Base-by-base conservation (phyloP, 495 filamentous ascomycete species). In the Penicillium manginii region DNA sequence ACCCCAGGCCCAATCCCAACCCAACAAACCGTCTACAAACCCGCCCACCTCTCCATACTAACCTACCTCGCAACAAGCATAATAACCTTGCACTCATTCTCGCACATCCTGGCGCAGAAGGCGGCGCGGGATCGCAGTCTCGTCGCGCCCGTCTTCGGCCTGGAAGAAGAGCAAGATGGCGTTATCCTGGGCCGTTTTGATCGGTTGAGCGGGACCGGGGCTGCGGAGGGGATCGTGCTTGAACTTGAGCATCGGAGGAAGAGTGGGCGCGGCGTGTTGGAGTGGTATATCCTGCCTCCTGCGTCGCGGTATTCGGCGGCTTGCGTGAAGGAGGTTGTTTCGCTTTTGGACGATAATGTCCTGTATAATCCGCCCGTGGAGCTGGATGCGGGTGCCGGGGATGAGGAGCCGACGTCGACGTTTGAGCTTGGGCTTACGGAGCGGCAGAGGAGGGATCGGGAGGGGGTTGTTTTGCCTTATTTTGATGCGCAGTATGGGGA, bases 351-450 rank as follows among this genome's bases (percentile, higher is more conserved):
- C 40, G 91, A 96, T 56, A 89, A 96, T 71, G 86, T 89, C 3
- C 66, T 82, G 29, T 94, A 88, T 71, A 78, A 80, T 14, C 66
- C 81, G 8, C 76, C 77, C 1, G 71, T 79, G 65, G 76, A 73
- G 42, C 58, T 52, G 31, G 65, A 63, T 52, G 66, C 46, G 14
- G 67, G 15, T 7, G 66, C 57, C 5, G 77, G 64, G 2, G 75
- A 74, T 2, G 84, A 79, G 17, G 84, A 81, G n/a, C 85, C 81
- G 11, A 79, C 80, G 35, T 81, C 85, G 7, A 96, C 93, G 14
- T 98, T 98, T 66, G 87, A 90, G 59, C 73, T 98, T 19, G 86
- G 88, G 6, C 73, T 98, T 52, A 98, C 93, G n/a, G 92, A 93
- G 58, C 89, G 91, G 74, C 93, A 98, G 77, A 82, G 86, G 59